Percentiles rank a stretch among this genome's conserved stretches.
Evolutionary conservation across 257 asterid genomes (phyloP).

Genomic region (Avicennia marina): DNA sequence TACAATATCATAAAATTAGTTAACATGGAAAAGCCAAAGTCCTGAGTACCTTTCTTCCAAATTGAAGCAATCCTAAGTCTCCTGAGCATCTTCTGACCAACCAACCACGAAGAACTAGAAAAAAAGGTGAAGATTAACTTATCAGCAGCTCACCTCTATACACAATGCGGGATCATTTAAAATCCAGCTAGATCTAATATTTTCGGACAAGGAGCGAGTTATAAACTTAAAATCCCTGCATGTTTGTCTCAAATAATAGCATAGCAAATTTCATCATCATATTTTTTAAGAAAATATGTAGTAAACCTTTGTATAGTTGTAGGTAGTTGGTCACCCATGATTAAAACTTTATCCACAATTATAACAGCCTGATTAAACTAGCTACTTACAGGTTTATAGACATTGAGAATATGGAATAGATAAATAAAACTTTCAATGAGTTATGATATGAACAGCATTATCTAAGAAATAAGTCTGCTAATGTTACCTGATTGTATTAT

Average conservation of each 20-base stretch:
- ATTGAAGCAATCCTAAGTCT: slow-evolving; percentile 71
- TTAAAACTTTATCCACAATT: not conserved
- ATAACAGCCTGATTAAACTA: too few relatives aligned
- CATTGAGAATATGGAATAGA: slow-evolving; percentile 3
- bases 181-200: too few relatives aligned
- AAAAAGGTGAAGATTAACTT: not conserved
- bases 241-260: too few relatives aligned
- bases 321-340: slow-evolving; percentile 7
- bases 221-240: too few relatives aligned
- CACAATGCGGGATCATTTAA: too few relatives aligned
- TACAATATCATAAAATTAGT: not conserved
- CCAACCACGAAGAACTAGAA: slow-evolving; percentile 95
- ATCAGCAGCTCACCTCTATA: too few relatives aligned
- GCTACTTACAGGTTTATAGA: not conserved
- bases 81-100: slow-evolving; percentile 90
- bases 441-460: too few relatives aligned
- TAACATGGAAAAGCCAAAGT: slow-evolving; percentile 3
- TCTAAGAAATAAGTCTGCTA: not conserved
- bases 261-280: too few relatives aligned
- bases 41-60: slow-evolving; percentile 73
- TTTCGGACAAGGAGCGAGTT: too few relatives aligned
- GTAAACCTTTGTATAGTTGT: too few relatives aligned
- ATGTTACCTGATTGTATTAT: slow-evolving; percentile 76
- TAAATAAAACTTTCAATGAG: not conserved
- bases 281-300: too few relatives aligned